Conservation (phyloP, 306 rosid species). For the Quercus engelmannii region DNA sequence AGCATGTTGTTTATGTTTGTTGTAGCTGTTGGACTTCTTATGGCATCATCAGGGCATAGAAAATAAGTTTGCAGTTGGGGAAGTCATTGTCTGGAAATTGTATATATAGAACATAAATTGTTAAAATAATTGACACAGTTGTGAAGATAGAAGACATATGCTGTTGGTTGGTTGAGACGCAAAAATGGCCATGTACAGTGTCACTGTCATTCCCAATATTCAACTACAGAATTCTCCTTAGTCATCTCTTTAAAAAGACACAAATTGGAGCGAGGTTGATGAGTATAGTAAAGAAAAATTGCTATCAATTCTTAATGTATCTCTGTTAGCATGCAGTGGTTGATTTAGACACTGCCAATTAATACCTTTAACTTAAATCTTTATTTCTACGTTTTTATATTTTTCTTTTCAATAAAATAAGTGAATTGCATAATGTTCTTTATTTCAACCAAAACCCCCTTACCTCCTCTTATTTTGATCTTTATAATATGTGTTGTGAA, state of each 20-base stretch:
- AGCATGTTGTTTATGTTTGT: slow-evolving; percentile 76
- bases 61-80: slow-evolving; percentile 31
- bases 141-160: neutral
- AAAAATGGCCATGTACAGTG: neutral
- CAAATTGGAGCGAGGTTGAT: neutral
- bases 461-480: no score
- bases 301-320: neutral
- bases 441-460: no score
- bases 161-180: slow-evolving; percentile 1
- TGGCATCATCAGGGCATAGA: slow-evolving; percentile 82
- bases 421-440: no score
- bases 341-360: no score
- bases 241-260: neutral
- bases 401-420: no score
- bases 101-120: neutral
- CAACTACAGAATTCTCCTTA: neutral
- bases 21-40: slow-evolving; percentile 64
- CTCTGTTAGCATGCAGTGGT: no score
- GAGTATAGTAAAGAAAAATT: neutral
- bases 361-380: no score
- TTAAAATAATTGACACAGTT: neutral
- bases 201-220: neutral
- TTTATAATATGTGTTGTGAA: no score
- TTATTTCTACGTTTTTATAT: no score
- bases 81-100: neutral